Evolutionary conservation across 1,139 yeast species (phyloP).

Genomic region (Kluyveromyces marxianus): DNA sequence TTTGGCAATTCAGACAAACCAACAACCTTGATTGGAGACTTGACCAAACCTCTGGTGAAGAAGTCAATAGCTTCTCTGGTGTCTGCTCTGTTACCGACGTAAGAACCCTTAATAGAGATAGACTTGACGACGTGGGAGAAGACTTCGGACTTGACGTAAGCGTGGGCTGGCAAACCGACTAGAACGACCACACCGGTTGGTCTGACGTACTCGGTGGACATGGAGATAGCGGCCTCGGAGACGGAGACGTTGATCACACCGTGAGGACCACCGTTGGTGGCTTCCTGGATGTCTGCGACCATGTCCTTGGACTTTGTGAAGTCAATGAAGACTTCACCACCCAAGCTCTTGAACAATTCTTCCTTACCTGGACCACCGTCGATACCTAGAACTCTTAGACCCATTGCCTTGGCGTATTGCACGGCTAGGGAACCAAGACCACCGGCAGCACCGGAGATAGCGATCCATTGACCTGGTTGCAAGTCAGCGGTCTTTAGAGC

Average conservation of each 20-base stretch:
- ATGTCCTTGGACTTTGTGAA: conserved; percentile 46
- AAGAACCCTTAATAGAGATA: conserved; percentile 51
- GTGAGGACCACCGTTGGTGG: conserved; percentile 56
- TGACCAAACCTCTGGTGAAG: conserved; percentile 55
- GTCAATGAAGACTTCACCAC: conserved; percentile 53
- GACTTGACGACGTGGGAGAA: conserved; percentile 53
- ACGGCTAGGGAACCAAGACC: conserved; percentile 60
- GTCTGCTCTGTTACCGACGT: conserved; percentile 69
- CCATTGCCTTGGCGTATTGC: conserved; percentile 61
- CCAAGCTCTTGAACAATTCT: conserved; percentile 42
- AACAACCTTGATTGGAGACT: conserved; percentile 55
- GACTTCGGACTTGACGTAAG: conserved; percentile 47
- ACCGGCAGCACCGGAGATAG: conserved; percentile 61
- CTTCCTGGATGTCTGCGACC: conserved; percentile 41
- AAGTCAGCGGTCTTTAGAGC: conserved; percentile 55
- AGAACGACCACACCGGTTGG: conserved; percentile 53
- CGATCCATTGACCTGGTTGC: conserved; percentile 55
- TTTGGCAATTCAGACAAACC: conserved; percentile 49
- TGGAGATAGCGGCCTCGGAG: conserved; percentile 48
- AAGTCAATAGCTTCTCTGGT: conserved; percentile 62
- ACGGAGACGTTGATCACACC: conserved; percentile 58
- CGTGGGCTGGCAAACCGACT: conserved; percentile 59
- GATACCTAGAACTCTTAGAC: conserved; percentile 52
- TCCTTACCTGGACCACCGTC: conserved; percentile 59
- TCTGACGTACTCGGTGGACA: conserved; percentile 51